A percentile compares a stretch with the other conserved stretches of the same genome.
These are phyloP conservation scores for Paraconiothyrium brasiliense DNA, from an alignment of 2,329 filamentous ascomycete species.

Conservation along the genomic window DNA sequence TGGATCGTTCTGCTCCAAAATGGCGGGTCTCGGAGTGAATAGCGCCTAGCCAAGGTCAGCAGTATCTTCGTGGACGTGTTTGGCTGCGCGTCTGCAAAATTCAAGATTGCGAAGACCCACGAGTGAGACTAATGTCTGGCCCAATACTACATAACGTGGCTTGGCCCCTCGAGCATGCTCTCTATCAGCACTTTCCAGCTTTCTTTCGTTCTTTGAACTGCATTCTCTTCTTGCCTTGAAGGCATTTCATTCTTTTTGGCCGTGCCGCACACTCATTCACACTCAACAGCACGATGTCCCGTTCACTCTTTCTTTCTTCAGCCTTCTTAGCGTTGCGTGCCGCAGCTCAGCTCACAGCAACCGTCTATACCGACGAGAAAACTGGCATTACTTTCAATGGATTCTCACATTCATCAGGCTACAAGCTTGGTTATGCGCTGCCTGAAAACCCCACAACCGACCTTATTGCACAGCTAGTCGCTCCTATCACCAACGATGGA, in stretches of 20 bases:
- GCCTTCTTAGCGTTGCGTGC: conserved; percentile 36
- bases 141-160: conserved; percentile 10
- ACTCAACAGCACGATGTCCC: conserved; percentile 33
- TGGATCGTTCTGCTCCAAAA: background rate
- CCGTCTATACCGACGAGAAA: conserved; percentile 42
- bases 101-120: conserved; percentile 11
- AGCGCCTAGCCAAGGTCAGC: background rate
- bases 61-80: background rate
- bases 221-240: conserved; percentile 43
- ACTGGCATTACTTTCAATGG: conserved; percentile 47
- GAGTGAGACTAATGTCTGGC: background rate
- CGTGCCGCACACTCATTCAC: conserved; percentile 36
- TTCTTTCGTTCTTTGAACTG: conserved; percentile 27
- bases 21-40: background rate
- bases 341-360: conserved; percentile 35
- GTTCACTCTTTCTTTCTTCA: conserved; percentile 39
- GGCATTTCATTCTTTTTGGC: conserved; percentile 41
- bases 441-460: conserved; percentile 61
- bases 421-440: conserved; percentile 61
- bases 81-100: conserved; percentile 8
- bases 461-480: conserved; percentile 63
- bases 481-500: conserved; percentile 54
- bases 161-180: background rate
- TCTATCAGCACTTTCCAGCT: conserved; percentile 7
- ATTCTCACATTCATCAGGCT: conserved; percentile 51